phyloP scores from a whole-genome alignment of 176 grass and related monocot genomes.

The Lolium rigidum region DNA sequence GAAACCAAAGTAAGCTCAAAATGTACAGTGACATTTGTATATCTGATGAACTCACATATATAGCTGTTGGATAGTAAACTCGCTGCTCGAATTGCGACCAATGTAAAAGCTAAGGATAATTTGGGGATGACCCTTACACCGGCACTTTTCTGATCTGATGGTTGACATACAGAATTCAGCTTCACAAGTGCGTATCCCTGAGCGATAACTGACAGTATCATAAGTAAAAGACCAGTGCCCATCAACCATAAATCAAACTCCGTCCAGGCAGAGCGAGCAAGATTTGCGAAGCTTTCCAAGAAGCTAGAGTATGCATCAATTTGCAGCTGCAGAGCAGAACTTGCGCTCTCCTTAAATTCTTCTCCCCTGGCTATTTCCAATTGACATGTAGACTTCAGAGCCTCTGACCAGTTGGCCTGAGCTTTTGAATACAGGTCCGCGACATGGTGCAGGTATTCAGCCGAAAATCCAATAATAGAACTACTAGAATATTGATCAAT shows the following conservation, averaged over 20 bases:
- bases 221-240: slow-evolving; percentile 72
- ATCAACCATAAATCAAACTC: slow-evolving; percentile 88
- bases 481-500: slow-evolving; percentile 87
- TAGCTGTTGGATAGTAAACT: slow-evolving; percentile 99
- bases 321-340: slow-evolving; percentile 53
- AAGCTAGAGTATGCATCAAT: slow-evolving; percentile 85
- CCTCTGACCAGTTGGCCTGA: slow-evolving; percentile 64
- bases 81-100: slow-evolving; percentile 74
- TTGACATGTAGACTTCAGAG: slow-evolving; percentile 42
- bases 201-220: slow-evolving; percentile 73
- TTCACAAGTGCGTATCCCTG: slow-evolving; percentile 59
- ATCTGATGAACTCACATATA: slow-evolving; percentile 83
- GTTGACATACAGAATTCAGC: slow-evolving; percentile 31
- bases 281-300: slow-evolving; percentile 83
- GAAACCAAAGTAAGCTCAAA: slow-evolving; percentile 20
- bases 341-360: slow-evolving; percentile 28
- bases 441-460: slow-evolving; percentile 65
- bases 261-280: slow-evolving; percentile 97
- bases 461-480: slow-evolving; percentile 93
- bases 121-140: slow-evolving; percentile 43
- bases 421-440: slow-evolving; percentile 70
- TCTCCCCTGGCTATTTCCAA: slow-evolving; percentile 42
- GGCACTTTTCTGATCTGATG: slow-evolving; percentile 33
- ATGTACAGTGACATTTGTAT: slow-evolving; percentile 27
- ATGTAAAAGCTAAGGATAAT: slow-evolving; percentile 61